phyloP scores from a whole-genome alignment of 805 yeast genomes.

The Saccharomycopsis capsularis region DNA sequence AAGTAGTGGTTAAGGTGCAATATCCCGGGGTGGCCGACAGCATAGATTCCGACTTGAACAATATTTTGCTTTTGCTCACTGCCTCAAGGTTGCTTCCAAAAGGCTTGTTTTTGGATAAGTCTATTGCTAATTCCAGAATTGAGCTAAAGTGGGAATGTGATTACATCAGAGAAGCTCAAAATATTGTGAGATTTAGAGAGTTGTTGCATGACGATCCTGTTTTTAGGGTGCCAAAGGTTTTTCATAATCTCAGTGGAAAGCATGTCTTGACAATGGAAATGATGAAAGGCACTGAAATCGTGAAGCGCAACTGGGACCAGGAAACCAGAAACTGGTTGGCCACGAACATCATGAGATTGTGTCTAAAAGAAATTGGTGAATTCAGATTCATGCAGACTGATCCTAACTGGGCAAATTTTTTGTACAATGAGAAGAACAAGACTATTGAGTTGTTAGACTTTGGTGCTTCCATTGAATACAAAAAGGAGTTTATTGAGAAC shows the following conservation, averaged over 20 bases:
- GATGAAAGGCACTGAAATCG: slow-evolving; percentile 78
- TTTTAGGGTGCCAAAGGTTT: slow-evolving; percentile 77
- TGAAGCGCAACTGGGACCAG: slow-evolving; percentile 69
- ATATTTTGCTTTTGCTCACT: slow-evolving; percentile 69
- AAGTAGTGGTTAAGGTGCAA: slow-evolving; percentile 91
- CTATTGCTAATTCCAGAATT: slow-evolving; percentile 85
- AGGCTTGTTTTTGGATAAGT: slow-evolving; percentile 85
- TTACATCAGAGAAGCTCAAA: slow-evolving; percentile 80
- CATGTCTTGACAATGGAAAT: slow-evolving; percentile 85
- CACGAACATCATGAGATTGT: slow-evolving; percentile 75
- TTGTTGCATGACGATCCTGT: slow-evolving; percentile 52
- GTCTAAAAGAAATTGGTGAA: slow-evolving; percentile 75
- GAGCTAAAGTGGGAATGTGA: slow-evolving; percentile 98
- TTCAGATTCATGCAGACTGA: slow-evolving; percentile 96
- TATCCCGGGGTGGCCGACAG: slow-evolving; percentile 95
- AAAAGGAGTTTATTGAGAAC: slow-evolving; percentile 55
- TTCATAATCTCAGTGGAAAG: slow-evolving; percentile 67
- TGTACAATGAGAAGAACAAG: slow-evolving; percentile 64
- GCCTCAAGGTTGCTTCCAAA: slow-evolving; percentile 85
- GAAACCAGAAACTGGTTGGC: slow-evolving; percentile 75
- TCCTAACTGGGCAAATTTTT: slow-evolving; percentile 98
- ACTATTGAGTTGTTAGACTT: slow-evolving; percentile 86
- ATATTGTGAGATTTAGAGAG: slow-evolving; percentile 59
- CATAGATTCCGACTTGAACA: slow-evolving; percentile 90
- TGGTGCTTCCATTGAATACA: slow-evolving; percentile 86